Conservation (phyloP, 352 stramenopile species). For the Globisporangium acanthophoron region DNA sequence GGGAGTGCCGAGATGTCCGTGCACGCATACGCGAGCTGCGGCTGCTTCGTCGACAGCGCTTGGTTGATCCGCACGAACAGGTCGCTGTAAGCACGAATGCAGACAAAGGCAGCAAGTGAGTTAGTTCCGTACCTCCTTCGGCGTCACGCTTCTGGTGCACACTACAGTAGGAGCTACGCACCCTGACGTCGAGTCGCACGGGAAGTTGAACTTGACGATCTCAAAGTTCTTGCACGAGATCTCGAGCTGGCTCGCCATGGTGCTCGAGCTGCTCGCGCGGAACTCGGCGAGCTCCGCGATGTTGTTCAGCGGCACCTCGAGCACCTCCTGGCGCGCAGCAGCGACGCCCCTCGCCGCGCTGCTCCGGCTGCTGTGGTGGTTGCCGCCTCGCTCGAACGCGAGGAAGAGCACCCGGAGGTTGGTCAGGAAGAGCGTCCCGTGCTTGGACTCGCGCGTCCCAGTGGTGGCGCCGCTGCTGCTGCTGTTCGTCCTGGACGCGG, state of each 20-base stretch:
- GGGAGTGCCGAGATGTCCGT: conserved; percentile 23
- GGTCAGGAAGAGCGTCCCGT: conserved; percentile 74
- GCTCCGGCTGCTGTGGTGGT: conserved; percentile 14
- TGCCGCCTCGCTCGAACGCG: conserved; percentile 36
- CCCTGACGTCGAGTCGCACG: conserved; percentile 50
- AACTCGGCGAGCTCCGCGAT: conserved; percentile 72
- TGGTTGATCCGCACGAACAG: conserved; percentile 69
- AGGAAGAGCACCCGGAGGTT: conserved; percentile 69
- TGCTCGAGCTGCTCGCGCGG: conserved; percentile 29
- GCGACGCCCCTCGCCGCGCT: no score
- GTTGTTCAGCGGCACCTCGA: conserved; percentile 66
- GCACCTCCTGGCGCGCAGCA: conserved; percentile 23
- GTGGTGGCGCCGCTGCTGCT: not conserved
- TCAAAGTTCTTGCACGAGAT: conserved; percentile 87
- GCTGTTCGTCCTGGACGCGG: not conserved
- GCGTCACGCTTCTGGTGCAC: not conserved
- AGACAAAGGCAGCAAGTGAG: not conserved
- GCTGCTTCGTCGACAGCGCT: conserved; percentile 40
- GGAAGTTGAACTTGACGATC: conserved; percentile 75
- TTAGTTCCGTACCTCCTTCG: not conserved
- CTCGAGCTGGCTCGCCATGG: conserved; percentile 62
- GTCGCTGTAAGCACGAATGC: conserved; percentile 19
- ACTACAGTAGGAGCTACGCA: conserved; percentile 11
- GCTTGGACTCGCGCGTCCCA: conserved; percentile 15
- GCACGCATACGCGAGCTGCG: conserved; percentile 48